A percentile compares a stretch with the other conserved stretches of the same genome.
Evolutionary conservation across 2,329 filamentous ascomycete genomes (phyloP).

Genomic region (Orbilia ellipsospora): DNA sequence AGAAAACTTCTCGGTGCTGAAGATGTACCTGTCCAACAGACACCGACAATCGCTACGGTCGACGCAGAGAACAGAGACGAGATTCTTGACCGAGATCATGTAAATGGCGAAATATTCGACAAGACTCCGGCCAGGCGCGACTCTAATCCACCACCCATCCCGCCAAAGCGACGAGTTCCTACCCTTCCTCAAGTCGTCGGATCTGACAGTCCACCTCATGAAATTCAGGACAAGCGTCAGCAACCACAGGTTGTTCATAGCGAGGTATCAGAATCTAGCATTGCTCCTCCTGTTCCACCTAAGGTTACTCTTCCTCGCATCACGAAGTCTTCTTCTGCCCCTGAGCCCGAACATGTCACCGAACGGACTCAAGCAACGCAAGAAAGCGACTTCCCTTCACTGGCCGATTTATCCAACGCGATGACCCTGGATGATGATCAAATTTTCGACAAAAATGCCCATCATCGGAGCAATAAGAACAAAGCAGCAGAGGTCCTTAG

Average conservation of each 20-base stretch:
- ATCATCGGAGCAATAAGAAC: background rate
- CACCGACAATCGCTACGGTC: background rate
- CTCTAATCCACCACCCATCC: slow-evolving; percentile 22
- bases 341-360: background rate
- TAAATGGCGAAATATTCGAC: slow-evolving; percentile 1
- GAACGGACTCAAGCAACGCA: too few species aligned
- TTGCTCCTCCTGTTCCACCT: slow-evolving; percentile 21
- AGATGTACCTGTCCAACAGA: background rate
- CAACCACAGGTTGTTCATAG: slow-evolving; percentile 22
- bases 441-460: too few species aligned
- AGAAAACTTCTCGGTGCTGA: background rate
- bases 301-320: background rate
- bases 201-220: slow-evolving; percentile 42
- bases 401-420: too few species aligned
- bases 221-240: slow-evolving; percentile 30
- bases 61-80: background rate
- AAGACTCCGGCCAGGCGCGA: background rate
- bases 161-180: slow-evolving; percentile 11
- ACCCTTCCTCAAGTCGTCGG: slow-evolving; percentile 17
- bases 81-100: background rate
- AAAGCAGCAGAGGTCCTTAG: slow-evolving; percentile 13
- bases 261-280: background rate
- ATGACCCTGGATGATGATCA: too few species aligned
- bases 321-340: background rate
- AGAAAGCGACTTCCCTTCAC: too few species aligned